A percentile compares a stretch with the other conserved stretches of the same genome.
Conservation (phyloP, 345 rosid genomes). For the Arabidopsis suecica region DNA sequence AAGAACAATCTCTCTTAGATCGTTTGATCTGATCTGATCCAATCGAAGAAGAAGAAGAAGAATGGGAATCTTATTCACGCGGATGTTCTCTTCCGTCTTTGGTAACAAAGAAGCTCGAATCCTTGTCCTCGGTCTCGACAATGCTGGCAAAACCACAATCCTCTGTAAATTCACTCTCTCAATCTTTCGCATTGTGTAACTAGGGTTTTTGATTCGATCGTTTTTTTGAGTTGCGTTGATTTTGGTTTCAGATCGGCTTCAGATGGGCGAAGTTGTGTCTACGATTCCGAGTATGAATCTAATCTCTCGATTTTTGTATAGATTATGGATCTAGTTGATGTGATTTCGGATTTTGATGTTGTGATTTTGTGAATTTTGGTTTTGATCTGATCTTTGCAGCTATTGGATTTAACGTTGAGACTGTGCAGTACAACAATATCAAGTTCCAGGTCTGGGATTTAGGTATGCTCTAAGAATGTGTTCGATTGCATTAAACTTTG, state of each 20-base stretch:
- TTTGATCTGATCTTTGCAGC: constrained; percentile 56
- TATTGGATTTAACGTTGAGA: constrained; percentile 97
- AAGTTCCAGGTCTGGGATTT: constrained; percentile 96
- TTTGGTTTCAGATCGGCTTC: constrained; percentile 76
- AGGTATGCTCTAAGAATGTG: constrained; percentile 48
- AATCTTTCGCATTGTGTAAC: neutral
- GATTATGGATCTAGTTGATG: constrained; percentile 23
- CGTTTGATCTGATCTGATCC: constrained; percentile 41
- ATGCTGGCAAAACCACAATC: constrained; percentile 91
- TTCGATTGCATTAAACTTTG: neutral
- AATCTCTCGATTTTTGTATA: neutral
- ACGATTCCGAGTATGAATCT: constrained; percentile 85
- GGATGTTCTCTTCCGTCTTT: constrained; percentile 78
- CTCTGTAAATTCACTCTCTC: constrained; percentile 55
- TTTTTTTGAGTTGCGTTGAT: constrained; percentile 18
- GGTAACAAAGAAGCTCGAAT: constrained; percentile 86
- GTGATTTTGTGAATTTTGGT: constrained; percentile 8
- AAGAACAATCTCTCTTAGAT: constrained; percentile 44
- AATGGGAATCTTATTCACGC: constrained; percentile 79
- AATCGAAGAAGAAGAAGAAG: constrained; percentile 29
- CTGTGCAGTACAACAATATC: constrained; percentile 91
- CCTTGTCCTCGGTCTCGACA: constrained; percentile 92
- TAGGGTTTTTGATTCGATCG: constrained; percentile 30
- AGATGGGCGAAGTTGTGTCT: constrained; percentile 99
- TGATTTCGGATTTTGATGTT: neutral